Percentiles rank a stretch among this genome's conserved stretches.
Conservation (phyloP, 2,329 filamentous ascomycete genomes). For the Fragosphaeria purpurea region DNA sequence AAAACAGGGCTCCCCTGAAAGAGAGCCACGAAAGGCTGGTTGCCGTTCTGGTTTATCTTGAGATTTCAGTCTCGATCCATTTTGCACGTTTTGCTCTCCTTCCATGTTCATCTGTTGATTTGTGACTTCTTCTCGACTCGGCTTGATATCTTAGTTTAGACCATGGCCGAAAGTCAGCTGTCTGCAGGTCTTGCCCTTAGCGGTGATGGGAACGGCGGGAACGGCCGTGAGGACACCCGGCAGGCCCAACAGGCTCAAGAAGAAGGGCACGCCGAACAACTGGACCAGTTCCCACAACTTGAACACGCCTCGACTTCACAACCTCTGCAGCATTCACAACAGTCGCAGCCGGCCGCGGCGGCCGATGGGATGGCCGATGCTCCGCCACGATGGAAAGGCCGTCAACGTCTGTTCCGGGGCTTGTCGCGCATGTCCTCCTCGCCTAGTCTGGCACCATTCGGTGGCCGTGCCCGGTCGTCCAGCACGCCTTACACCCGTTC, state of each 20-base stretch:
- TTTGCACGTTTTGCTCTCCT: not conserved
- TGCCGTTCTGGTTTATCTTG: too few relatives aligned
- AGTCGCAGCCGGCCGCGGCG: not conserved
- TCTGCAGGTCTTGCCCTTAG: too few relatives aligned
- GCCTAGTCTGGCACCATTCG: conserved; percentile 55
- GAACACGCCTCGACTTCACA: too few relatives aligned
- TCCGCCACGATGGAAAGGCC: conserved; percentile 32
- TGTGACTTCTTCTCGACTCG: too few relatives aligned
- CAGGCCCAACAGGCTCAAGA: conserved; percentile 2
- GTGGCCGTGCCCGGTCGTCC: conserved; percentile 54
- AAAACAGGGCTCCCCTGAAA: not conserved
- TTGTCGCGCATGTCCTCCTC: conserved; percentile 77
- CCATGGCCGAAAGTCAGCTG: not conserved
- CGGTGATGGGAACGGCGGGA: too few relatives aligned
- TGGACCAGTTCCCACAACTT: too few relatives aligned
- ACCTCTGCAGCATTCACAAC: not conserved
- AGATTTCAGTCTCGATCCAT: not conserved
- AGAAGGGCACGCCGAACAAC: too few relatives aligned
- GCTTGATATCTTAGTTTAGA: too few relatives aligned
- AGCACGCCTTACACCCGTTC: conserved; percentile 55
- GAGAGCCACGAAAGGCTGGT: not conserved
- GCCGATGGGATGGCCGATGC: conserved; percentile 7
- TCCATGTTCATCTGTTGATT: not conserved
- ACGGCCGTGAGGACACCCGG: not conserved
- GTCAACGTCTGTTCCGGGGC: conserved; percentile 60